Percentiles rank a stretch among this genome's conserved stretches.
Conservation (phyloP, 257 asterid genomes). For the Apocynum venetum region DNA sequence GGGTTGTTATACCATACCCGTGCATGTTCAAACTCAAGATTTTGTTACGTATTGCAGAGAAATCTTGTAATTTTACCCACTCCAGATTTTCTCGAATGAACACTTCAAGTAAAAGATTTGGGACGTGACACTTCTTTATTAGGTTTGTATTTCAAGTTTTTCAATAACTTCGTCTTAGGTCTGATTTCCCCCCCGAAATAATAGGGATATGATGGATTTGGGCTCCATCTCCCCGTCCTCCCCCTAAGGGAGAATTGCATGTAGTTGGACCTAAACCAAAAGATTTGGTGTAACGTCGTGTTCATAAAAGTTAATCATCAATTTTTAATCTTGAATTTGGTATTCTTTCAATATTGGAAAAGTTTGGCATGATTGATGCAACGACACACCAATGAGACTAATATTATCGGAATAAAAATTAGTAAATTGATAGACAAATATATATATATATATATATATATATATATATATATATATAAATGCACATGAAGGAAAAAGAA, state of each 20-base stretch:
- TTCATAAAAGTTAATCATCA: background rate
- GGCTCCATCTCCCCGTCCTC: background rate
- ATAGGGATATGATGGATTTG: background rate
- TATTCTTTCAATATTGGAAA: background rate
- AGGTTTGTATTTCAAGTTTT: background rate
- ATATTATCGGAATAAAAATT: no score
- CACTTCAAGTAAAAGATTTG: background rate
- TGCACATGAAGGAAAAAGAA: no score
- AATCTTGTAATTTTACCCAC: conserved; percentile 7
- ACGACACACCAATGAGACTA: background rate
- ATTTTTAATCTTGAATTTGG: background rate
- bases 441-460: no score
- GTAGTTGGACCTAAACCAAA: background rate
- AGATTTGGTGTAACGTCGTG: background rate
- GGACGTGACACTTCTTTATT: background rate
- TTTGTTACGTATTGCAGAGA: background rate
- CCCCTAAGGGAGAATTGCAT: no score
- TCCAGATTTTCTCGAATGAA: background rate
- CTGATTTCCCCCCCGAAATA: background rate
- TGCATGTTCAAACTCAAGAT: background rate
- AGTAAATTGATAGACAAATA: no score
- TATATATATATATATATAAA: no score
- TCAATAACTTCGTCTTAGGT: background rate
- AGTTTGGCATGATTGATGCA: background rate
- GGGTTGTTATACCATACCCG: background rate